A percentile compares a stretch with the other conserved stretches of the same genome.
These are phyloP conservation scores for rapeseed (Brassica napus) DNA, from an alignment of 345 rosid species.

Conservation along the genomic window DNA sequence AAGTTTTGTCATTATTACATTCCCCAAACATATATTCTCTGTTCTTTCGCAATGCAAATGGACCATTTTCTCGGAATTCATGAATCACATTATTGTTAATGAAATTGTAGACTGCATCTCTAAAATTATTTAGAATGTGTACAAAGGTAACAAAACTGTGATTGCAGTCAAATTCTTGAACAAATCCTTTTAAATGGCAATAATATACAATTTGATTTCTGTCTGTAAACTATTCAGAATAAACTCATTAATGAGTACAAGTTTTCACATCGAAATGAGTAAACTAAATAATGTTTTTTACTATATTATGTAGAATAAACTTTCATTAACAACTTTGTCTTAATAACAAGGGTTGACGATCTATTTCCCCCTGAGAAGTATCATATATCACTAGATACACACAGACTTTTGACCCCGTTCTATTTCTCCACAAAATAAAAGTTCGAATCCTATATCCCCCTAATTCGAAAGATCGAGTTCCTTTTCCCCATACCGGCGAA, in stretches of 20 bases:
- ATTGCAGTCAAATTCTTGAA: not conserved
- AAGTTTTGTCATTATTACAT: slow-evolving; percentile 24
- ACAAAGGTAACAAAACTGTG: not conserved
- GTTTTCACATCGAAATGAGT: not conserved
- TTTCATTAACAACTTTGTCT: no score
- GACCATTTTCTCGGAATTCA: not conserved
- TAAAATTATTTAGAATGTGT: not conserved
- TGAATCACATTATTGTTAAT: not conserved
- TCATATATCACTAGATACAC: no score
- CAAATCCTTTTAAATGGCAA: not conserved
- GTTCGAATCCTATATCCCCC: no score
- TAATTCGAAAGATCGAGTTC: no score
- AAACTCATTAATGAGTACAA: not conserved
- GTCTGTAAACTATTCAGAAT: not conserved
- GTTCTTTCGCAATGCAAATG: not conserved
- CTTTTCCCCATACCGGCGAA: no score
- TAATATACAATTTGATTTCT: not conserved
- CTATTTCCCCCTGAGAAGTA: no score
- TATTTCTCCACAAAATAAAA: no score
- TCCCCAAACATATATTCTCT: slow-evolving; percentile 18
- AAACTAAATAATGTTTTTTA: not conserved
- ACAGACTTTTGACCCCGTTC: no score
- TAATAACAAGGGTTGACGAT: no score
- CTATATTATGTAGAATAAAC: not conserved
- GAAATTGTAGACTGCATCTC: not conserved